phyloP scores from a whole-genome alignment of 345 rosid species.

The Lepidium sativum region DNA sequence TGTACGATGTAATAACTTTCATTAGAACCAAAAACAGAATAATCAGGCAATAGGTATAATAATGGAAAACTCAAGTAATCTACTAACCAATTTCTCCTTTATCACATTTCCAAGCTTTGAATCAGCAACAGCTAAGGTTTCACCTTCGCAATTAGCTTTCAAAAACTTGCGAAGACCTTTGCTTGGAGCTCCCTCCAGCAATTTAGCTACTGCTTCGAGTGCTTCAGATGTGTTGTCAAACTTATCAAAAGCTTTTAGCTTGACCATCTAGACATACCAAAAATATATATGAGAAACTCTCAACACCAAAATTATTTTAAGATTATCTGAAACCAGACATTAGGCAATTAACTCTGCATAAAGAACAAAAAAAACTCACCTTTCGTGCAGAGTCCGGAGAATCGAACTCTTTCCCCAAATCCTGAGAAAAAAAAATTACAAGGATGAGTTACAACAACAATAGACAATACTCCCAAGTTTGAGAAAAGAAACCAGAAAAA shows the following conservation, averaged over 20 bases:
- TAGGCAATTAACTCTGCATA: background rate
- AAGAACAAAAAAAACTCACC: constrained; percentile 25
- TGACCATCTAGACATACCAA: constrained; percentile 41
- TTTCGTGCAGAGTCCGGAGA: constrained; percentile 51
- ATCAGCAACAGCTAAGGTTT: constrained; percentile 61
- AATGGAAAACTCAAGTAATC: background rate
- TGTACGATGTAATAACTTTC: constrained; percentile 7
- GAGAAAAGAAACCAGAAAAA: background rate
- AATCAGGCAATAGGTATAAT: background rate
- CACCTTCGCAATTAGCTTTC: constrained; percentile 56
- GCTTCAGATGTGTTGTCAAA: constrained; percentile 77
- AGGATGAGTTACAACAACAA: background rate
- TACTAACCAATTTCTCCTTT: constrained; percentile 71
- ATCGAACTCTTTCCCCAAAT: constrained; percentile 48
- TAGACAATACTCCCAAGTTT: background rate
- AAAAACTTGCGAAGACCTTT: constrained; percentile 68
- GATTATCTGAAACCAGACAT: background rate
- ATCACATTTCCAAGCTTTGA: constrained; percentile 87
- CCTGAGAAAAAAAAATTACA: constrained; percentile 25
- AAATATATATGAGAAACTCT: background rate
- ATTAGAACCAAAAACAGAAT: constrained; percentile 2
- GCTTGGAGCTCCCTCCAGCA: constrained; percentile 58
- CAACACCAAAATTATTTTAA: background rate
- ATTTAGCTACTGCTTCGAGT: constrained; percentile 56
- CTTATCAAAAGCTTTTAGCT: constrained; percentile 64